A percentile compares a stretch with the other conserved stretches of the same genome.
These are phyloP conservation scores for Helotiales sp. DNA, from an alignment of 2,329 filamentous ascomycete genomes.

Conservation along the genomic window DNA sequence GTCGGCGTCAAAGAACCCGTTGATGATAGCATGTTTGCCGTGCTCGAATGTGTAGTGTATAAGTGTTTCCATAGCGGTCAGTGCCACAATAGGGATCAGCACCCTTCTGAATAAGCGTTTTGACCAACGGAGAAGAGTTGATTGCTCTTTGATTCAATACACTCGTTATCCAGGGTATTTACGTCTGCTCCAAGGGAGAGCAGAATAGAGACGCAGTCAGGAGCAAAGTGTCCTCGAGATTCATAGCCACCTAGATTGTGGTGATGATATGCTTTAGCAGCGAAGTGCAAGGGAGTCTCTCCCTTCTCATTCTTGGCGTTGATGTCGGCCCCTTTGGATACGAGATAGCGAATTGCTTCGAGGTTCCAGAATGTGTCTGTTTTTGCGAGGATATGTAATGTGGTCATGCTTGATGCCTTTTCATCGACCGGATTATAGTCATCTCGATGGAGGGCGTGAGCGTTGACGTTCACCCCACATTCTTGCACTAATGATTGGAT, in stretches of 20 bases:
- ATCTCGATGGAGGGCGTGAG: background rate
- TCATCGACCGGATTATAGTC: background rate
- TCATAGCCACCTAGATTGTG: constrained; percentile 5
- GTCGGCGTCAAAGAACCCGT: constrained; percentile 14
- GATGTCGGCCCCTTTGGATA: constrained; percentile 1
- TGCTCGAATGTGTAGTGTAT: constrained; percentile 21
- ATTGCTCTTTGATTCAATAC: background rate
- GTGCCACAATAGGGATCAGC: background rate
- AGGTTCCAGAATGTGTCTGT: constrained; percentile 13
- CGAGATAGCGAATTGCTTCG: constrained; percentile 10
- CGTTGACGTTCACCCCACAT: background rate
- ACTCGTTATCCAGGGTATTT: background rate
- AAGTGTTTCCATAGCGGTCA: background rate
- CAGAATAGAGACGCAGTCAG: background rate
- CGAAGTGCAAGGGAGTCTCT: constrained; percentile 21
- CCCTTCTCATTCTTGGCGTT: constrained; percentile 20
- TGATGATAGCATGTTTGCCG: constrained; percentile 12
- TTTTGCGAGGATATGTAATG: background rate
- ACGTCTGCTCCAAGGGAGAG: background rate
- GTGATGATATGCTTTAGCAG: constrained; percentile 2
- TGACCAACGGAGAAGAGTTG: background rate
- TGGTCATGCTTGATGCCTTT: background rate
- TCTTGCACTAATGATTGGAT: background rate
- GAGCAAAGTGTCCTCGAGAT: background rate
- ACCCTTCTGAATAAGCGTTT: background rate